phyloP scores from a whole-genome alignment of 2,329 filamentous ascomycete genomes.

The Penicillium verrucosum region DNA sequence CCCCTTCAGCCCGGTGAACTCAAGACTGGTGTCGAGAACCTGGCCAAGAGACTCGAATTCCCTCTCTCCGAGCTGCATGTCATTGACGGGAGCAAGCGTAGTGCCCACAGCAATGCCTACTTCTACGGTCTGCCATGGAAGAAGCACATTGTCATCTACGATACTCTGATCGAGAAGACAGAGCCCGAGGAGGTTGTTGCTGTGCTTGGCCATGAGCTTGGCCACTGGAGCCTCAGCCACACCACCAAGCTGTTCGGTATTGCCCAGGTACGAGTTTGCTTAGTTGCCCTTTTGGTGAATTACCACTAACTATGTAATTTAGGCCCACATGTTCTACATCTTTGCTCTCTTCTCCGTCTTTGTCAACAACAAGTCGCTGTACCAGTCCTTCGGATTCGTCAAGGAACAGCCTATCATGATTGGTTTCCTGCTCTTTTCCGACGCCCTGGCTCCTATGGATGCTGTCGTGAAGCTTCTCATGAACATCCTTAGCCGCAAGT shows the following conservation, averaged over 20 bases:
- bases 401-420: conserved; percentile 86
- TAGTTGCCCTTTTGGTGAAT: neutral
- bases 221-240: conserved; percentile 95
- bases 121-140: conserved; percentile 99
- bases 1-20: conserved; percentile 82
- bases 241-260: conserved; percentile 89
- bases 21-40: conserved; percentile 80
- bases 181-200: conserved; percentile 89
- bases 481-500: conserved; percentile 91
- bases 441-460: conserved; percentile 92
- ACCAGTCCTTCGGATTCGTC: conserved; percentile 85
- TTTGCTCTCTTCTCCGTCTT: conserved; percentile 96
- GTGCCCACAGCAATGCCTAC: conserved; percentile 85
- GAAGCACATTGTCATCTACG: conserved; percentile 99
- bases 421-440: conserved; percentile 95
- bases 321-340: conserved; percentile 94
- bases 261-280: conserved; percentile 61
- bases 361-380: conserved; percentile 90
- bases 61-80: conserved; percentile 90
- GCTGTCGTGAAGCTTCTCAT: conserved; percentile 91
- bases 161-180: conserved; percentile 95
- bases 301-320: conserved; percentile 1
- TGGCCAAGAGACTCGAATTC: conserved; percentile 82
- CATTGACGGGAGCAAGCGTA: conserved; percentile 87
- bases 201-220: conserved; percentile 90